Evolutionary conservation across 2,329 filamentous ascomycete species (phyloP), one percentile per base, ranked within the genome.

Genomic region (Aspergillus piperis): DNA sequence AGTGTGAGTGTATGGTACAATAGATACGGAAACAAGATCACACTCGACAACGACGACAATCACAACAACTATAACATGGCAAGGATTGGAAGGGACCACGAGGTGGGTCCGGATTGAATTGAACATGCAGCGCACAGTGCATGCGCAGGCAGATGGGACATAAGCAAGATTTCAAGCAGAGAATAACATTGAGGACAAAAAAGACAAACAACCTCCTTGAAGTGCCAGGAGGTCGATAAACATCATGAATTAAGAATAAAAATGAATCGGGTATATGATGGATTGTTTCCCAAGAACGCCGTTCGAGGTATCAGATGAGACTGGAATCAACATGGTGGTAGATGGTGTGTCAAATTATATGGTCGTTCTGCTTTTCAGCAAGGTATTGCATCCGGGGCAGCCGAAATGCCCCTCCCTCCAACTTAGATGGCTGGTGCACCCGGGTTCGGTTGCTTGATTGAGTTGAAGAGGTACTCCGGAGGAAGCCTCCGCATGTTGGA

Each of bases 381-480:
- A 49, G 25, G 27, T 32, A n/a, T 32, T 27, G 8, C 27, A n/a
- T 51, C 39, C 50, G 56, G 27, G 51, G 52, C 41, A 57, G 17
- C 42, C 42, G 41, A 39, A 48, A 55, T 19, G 36, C 54, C 41
- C 32, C 17, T 25, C 27, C 42, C 52, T 39, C 41, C 49, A 58
- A 32, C 39, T 71, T 66, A 77, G 65, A 79, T 70, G 44, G 65
- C 65, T 8, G 77, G 76, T 17, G 71, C 71, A 50, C 71, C 71
- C 5, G 74, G 72, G 47, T 72, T 71, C 25, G 71, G 69, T 36
- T 76, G 71, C 30, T 72, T 70, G 42, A 79, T 63, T 19, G 75
- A 73, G 61, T 78, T 77, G 61, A 81, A 76, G 1, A 81, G 74
- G 60, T 80, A 78, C 69, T 81, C 79, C 1, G 79, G 79, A 19